A percentile compares a stretch with the other conserved stretches of the same genome.
phyloP scores from a whole-genome alignment of 1,139 yeast genomes.

The Protomyces inouyei region DNA sequence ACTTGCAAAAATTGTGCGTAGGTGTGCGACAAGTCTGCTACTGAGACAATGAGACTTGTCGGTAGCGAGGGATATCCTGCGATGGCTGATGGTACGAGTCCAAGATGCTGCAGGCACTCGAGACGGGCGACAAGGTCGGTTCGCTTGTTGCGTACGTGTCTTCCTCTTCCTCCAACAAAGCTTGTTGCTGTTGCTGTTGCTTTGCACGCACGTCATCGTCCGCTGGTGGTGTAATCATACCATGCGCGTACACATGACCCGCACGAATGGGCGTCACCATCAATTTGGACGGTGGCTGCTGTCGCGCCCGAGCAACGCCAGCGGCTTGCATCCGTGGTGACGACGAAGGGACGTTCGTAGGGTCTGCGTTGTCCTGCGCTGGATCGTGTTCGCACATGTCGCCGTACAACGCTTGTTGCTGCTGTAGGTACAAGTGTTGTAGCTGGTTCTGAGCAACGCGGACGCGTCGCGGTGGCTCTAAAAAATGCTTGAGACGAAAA shows the following conservation, averaged over 20 bases:
- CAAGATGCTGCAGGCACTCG: slow-evolving; percentile 20
- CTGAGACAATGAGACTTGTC: background rate
- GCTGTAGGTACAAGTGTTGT: background rate
- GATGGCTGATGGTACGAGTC: slow-evolving; percentile 14
- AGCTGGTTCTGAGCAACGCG: background rate
- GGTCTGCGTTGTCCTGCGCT: background rate
- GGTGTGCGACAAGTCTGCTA: background rate
- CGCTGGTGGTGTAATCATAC: slow-evolving; percentile 27
- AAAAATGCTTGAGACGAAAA: slow-evolving; percentile 36
- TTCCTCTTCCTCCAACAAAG: background rate
- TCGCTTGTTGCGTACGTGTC: slow-evolving; percentile 13
- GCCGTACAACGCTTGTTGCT: background rate
- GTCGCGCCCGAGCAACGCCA: slow-evolving; percentile 12
- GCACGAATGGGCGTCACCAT: slow-evolving; percentile 22
- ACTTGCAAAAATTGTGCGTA: too few relatives aligned
- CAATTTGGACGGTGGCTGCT: slow-evolving; percentile 2
- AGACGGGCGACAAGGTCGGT: slow-evolving; percentile 10
- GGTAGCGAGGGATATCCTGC: background rate
- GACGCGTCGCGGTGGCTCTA: slow-evolving; percentile 9
- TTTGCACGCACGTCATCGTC: slow-evolving; percentile 7
- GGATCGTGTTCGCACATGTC: background rate
- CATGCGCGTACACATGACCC: slow-evolving; percentile 19
- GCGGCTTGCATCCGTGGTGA: slow-evolving; percentile 15
- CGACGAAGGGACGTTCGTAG: background rate
- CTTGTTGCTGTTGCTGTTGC: background rate